Percentiles rank a stretch among this genome's conserved stretches.
These are phyloP conservation scores for Globisporangium emineosum DNA, from an alignment of 352 stramenopile species.

Conservation along the genomic window DNA sequence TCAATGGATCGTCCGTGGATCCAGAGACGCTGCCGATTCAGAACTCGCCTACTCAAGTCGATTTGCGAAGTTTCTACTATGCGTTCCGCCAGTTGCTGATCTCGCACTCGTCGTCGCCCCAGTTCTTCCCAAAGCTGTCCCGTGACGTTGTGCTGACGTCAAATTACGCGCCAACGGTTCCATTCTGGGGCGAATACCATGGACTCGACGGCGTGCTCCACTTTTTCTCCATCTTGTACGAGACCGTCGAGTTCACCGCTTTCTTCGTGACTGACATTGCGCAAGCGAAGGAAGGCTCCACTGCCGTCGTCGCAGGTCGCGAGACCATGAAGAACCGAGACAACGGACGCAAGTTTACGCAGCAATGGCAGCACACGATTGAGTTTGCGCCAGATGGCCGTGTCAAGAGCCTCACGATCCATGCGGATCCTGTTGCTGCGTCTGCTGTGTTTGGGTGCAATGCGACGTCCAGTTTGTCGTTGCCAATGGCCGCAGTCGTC, in stretches of 20 bases:
- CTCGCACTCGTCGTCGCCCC: slow-evolving; percentile 82
- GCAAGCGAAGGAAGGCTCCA: slow-evolving; percentile 79
- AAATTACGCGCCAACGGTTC: slow-evolving; percentile 86
- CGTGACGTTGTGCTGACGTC: slow-evolving; percentile 82
- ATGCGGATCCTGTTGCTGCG: slow-evolving; percentile 77
- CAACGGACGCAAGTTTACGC: slow-evolving; percentile 86
- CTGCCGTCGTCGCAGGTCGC: slow-evolving; percentile 73
- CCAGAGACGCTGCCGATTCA: slow-evolving; percentile 36
- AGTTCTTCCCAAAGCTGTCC: slow-evolving; percentile 87
- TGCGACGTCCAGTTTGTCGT: slow-evolving; percentile 79
- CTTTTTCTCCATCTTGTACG: slow-evolving; percentile 89
- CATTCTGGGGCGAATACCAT: slow-evolving; percentile 88
- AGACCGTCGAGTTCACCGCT: slow-evolving; percentile 85
- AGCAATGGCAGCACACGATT: slow-evolving; percentile 90
- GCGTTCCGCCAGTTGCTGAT: slow-evolving; percentile 86
- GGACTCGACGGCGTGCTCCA: slow-evolving; percentile 83
- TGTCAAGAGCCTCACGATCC: slow-evolving; percentile 86
- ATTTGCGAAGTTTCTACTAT: slow-evolving; percentile 84
- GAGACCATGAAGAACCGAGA: slow-evolving; percentile 90
- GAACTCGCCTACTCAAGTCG: slow-evolving; percentile 71
- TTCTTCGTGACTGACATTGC: slow-evolving; percentile 90
- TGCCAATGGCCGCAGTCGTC: slow-evolving; percentile 80
- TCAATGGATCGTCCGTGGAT: slow-evolving; percentile 25
- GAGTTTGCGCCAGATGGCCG: slow-evolving; percentile 83
- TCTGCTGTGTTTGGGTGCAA: slow-evolving; percentile 88